Percentiles rank a stretch among this genome's conserved stretches.
Evolutionary conservation across 2,329 filamentous ascomycete genomes (phyloP).

Genomic region (Blastomyces emzantsi): DNA sequence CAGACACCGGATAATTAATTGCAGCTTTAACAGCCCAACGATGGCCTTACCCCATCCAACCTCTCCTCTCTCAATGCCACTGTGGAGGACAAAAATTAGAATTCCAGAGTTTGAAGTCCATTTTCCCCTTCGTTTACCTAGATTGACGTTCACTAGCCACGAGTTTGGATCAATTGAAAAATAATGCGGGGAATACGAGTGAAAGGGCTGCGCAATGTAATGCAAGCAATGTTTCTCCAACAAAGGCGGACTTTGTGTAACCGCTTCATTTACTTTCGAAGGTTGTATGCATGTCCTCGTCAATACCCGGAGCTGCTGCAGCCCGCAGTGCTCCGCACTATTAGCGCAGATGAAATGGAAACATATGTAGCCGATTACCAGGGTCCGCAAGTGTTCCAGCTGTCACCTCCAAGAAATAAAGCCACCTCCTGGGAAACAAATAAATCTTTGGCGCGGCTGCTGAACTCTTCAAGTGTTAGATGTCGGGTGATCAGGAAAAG

Average conservation of each 20-base stretch:
- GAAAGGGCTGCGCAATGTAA: not conserved
- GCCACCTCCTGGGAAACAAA: not conserved
- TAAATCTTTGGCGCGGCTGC: not conserved
- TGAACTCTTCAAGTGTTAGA: not conserved
- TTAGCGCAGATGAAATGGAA: not conserved
- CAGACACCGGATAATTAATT: not conserved
- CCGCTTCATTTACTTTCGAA: not conserved
- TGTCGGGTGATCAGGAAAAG: not conserved
- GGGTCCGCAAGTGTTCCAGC: not conserved
- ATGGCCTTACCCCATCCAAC: not conserved
- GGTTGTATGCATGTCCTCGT: too few species aligned
- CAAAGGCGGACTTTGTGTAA: not conserved
- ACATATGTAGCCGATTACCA: not conserved
- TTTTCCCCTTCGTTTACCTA: not conserved
- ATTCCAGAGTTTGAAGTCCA: not conserved
- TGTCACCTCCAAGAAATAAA: not conserved
- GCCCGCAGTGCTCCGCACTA: not conserved
- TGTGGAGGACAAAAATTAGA: not conserved
- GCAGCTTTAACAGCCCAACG: not conserved
- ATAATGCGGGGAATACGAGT: not conserved
- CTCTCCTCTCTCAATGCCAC: not conserved
- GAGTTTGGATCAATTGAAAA: not conserved
- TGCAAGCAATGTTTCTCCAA: not conserved
- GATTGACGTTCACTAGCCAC: not conserved
- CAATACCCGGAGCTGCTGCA: not conserved